phyloP scores from a whole-genome alignment of 257 asterid genomes.

The Oldenlandia corymbosa region DNA sequence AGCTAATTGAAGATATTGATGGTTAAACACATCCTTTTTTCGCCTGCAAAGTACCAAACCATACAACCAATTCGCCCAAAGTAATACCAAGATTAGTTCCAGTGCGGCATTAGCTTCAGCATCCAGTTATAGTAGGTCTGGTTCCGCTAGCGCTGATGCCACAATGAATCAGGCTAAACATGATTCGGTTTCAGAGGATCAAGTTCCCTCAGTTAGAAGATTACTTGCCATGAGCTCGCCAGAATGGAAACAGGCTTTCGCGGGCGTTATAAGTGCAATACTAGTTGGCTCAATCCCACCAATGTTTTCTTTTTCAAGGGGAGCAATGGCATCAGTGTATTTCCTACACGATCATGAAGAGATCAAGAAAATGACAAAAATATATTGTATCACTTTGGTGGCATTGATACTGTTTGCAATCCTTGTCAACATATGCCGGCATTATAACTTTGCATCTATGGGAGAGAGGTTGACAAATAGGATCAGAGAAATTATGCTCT shows the following conservation, averaged over 20 bases:
- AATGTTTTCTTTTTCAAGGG: slow-evolving; percentile 67
- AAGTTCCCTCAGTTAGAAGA: slow-evolving; percentile 64
- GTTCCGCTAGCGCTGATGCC: slow-evolving; percentile 45
- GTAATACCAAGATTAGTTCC: too few species aligned
- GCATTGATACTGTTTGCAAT: too few species aligned
- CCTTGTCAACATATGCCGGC: too few species aligned
- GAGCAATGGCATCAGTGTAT: slow-evolving; percentile 64
- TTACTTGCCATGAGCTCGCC: slow-evolving; percentile 75
- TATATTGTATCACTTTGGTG: slow-evolving; percentile 48
- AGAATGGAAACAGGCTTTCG: slow-evolving; percentile 69
- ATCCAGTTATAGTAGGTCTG: slow-evolving; percentile 47
- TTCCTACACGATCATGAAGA: slow-evolving; percentile 45
- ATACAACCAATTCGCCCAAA: too few species aligned
- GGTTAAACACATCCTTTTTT: slow-evolving; percentile 53
- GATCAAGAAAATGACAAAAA: slow-evolving; percentile 49
- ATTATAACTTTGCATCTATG: too few species aligned
- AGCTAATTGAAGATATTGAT: slow-evolving; percentile 33
- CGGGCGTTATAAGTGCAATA: slow-evolving; percentile 53
- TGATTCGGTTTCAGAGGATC: slow-evolving; percentile 22
- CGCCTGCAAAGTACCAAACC: slow-evolving; percentile 57
- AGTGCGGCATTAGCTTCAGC: slow-evolving; percentile 9
- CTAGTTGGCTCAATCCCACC: slow-evolving; percentile 81
- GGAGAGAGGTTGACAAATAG: too few species aligned
- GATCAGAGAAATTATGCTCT: too few species aligned
- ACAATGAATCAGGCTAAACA: slow-evolving; percentile 20